Percentiles rank a stretch among this genome's conserved stretches.
Conservation (phyloP, 371 early-diverging fungal species). For the Mucor circinelloides region DNA sequence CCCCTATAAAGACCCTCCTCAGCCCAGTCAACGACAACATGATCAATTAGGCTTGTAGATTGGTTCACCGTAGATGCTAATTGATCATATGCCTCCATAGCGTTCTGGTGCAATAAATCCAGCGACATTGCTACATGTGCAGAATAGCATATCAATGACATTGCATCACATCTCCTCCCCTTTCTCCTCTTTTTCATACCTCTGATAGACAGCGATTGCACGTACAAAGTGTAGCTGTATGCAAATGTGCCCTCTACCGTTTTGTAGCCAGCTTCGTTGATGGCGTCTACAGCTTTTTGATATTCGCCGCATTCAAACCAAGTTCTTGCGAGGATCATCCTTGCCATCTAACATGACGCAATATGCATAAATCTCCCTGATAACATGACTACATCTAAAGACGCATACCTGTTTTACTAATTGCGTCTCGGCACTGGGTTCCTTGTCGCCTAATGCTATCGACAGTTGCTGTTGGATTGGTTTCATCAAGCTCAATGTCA, state of each 20-base stretch:
- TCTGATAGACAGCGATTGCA: slow-evolving; percentile 51
- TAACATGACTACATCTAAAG: neutral
- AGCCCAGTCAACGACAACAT: slow-evolving; percentile 62
- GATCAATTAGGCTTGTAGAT: slow-evolving; percentile 37
- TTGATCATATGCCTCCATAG: slow-evolving; percentile 50
- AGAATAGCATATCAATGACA: neutral
- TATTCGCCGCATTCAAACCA: slow-evolving; percentile 41
- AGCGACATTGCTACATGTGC: slow-evolving; percentile 41
- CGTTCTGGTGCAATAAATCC: slow-evolving; percentile 48
- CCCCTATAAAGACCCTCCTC: slow-evolving; percentile 73
- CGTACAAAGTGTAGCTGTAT: slow-evolving; percentile 46
- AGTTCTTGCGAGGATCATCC: slow-evolving; percentile 40
- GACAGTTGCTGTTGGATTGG: slow-evolving; percentile 28
- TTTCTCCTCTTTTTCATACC: slow-evolving; percentile 26
- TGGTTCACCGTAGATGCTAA: slow-evolving; percentile 37
- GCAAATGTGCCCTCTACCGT: slow-evolving; percentile 27
- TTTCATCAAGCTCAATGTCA: slow-evolving; percentile 19
- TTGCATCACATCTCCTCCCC: neutral
- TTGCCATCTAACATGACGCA: slow-evolving; percentile 30
- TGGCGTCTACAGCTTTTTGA: slow-evolving; percentile 27
- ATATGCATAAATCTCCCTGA: neutral
- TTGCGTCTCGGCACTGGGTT: slow-evolving; percentile 23
- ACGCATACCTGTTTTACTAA: slow-evolving; percentile 1
- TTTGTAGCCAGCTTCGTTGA: slow-evolving; percentile 17
- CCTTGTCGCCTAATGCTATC: slow-evolving; percentile 19